Conservation (phyloP, 306 rosid genomes). For the Alnus glutinosa region DNA sequence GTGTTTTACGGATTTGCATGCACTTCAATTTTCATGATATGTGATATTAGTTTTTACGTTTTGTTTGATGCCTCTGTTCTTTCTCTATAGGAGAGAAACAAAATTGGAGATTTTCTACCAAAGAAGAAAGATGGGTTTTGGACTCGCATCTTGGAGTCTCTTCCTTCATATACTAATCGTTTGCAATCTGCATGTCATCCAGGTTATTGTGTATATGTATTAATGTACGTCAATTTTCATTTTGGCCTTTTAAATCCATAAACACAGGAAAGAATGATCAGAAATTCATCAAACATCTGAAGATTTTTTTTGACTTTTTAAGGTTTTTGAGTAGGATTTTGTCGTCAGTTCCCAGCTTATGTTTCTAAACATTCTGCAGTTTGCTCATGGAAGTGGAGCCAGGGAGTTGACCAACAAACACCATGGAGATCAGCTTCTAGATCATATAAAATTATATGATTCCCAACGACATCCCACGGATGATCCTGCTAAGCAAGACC, state of each 20-base stretch:
- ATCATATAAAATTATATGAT: background rate
- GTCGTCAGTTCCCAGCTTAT: background rate
- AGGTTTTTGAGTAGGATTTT: background rate
- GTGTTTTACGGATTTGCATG: no score
- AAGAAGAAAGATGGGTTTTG: constrained; percentile 37
- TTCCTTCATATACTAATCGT: constrained; percentile 35
- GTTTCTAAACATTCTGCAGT: constrained; percentile 29
- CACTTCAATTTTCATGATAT: background rate
- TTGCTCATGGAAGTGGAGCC: constrained; percentile 29
- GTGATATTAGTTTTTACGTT: background rate
- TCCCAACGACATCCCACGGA: background rate
- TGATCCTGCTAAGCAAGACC: background rate
- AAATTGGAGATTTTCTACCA: background rate
- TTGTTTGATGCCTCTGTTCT: background rate
- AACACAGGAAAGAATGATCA: background rate
- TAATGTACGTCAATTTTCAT: background rate
- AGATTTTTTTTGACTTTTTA: background rate
- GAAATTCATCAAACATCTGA: background rate
- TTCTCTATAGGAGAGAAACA: background rate
- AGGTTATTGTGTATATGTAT: background rate
- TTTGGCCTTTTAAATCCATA: background rate
- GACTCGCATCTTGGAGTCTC: constrained; percentile 26
- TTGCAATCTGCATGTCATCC: background rate
- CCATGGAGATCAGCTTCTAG: background rate
- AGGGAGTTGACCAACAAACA: constrained; percentile 20